Evolutionary conservation across 2,329 filamentous ascomycete species (phyloP), one percentile per base, ranked within the genome.

Genomic region (Colletotrichum trifolii): DNA sequence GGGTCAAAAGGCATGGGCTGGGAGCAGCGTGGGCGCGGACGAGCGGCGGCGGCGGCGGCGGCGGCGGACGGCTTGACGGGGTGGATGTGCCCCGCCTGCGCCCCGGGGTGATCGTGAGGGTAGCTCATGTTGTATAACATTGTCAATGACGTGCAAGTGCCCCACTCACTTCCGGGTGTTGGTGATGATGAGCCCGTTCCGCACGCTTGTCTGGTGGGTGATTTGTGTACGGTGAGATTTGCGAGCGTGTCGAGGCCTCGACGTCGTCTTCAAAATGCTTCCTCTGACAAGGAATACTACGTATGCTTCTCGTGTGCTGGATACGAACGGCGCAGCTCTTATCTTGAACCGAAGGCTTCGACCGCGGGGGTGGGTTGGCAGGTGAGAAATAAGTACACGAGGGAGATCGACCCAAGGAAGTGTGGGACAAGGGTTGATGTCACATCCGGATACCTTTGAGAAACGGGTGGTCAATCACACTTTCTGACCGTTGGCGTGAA

Each of bases 1-100:
- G 87, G 78, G 65, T 89, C 86, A 49, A 89, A 74, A 2, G 77
- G 74, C 38, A 73, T 69, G 10, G 76, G 72, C 15, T 60, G 60
- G 1, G 64, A 52, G 45, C 52, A 64, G 25, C 65, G 65, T 12
- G 36, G 60, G 53, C 59, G 65, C 39, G 64, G 67, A 42, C 67
- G 60, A 35, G 50, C 17, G 10, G 50, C 35, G 35, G 47, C 58
- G 40, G 34, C 49, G 40, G 43, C 35, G 25, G 43, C 50, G 45
- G 42, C 38, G n/a, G 25, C 15, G 17, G 40, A 12, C 49, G 64
- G 60, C 38, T 66, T 66, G 47, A 59, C 13, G 38, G 54, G 12
- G 33, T 48, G 12, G 39, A 54, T 60, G 13, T 60, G 57, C 42
- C 50, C 56, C 17, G 53, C 42, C 15, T 55, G 38, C n/a, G 49